Base-by-base conservation (phyloP, 371 early-diverging fungal genomes). In the Mucor sp. region DNA sequence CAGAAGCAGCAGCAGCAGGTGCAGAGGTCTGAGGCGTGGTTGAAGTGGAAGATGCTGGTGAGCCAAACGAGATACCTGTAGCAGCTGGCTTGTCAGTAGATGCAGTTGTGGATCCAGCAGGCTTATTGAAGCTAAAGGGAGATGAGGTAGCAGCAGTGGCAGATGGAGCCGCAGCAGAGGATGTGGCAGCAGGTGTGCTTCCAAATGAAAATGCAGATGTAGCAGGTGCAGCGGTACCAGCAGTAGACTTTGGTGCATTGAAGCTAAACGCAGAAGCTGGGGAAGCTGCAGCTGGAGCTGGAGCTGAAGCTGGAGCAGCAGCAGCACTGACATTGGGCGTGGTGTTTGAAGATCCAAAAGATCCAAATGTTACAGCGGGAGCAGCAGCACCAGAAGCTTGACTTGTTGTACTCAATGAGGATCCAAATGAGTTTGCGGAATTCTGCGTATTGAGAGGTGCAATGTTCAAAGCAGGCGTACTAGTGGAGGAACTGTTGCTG, bases 81-180 rank as follows among this genome's bases (percentile, higher is more conserved):
- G 25, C 23, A 12, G 50, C 25, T 30, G 56, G 56, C 8, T 28
- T 56, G 12, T 56, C 56, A 32, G 28, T 30, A 8, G 56, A 30
- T 17, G 56, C 9, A n/a, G 53, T 14, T 28, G 65, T 19, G 7
- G 62, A 17, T 39, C 32, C 33, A 21, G 68, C 23, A 28, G 65
- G 32, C 15, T 56, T 43, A 21, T 68, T 68, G 65, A 72, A 66
- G 21, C 43, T 63, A 35, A 73, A 68, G 0, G 64, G n/a, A 8
- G 72, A 57, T 33, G 30, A 19, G 14, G 65, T 27, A 14, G 64
- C 62, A 56, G 60, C 44, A 6, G 56, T 37, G 2, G 62, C 19
- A 23, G 69, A 4, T 25, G 62, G 43, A 23, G 66, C 14, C 12
- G 65, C 17, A n/a, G 68, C 6, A 6, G 60, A 39, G 12, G 57